Evolutionary conservation across 2,329 filamentous ascomycete genomes (phyloP).

Genomic region (Pseudofabraea citricarpa): DNA sequence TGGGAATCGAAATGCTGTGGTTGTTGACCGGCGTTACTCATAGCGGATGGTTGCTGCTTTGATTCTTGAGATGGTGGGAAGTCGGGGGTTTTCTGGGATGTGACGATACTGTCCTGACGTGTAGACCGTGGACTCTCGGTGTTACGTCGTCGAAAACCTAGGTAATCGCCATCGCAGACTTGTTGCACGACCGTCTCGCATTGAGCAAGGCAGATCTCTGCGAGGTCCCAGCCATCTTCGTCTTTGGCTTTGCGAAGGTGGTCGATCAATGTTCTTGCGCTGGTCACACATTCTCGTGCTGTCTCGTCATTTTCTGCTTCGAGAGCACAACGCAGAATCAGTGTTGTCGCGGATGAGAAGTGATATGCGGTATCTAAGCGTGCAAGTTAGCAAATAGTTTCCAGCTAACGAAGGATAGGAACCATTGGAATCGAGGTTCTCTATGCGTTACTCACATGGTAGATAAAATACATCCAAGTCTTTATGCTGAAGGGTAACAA

Average conservation of each 20-base stretch:
- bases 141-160: constrained; percentile 3
- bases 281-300: constrained; percentile 2
- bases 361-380: constrained; percentile 1
- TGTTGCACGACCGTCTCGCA: constrained; percentile 25
- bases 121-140: not conserved
- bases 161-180: constrained; percentile 4
- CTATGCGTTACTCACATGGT: constrained; percentile 14
- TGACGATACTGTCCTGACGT: not conserved
- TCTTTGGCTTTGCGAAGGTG: constrained; percentile 14
- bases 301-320: constrained; percentile 3
- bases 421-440: not conserved
- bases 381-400: not conserved
- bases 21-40: not conserved
- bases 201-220: constrained; percentile 15
- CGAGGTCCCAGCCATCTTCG: constrained; percentile 11
- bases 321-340: constrained; percentile 2
- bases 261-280: constrained; percentile 1
- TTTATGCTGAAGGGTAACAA: constrained; percentile 9
- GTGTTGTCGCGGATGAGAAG: constrained; percentile 3
- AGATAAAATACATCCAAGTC: constrained; percentile 21
- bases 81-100: not conserved
- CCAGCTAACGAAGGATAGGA: too few species aligned
- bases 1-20: not conserved
- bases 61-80: not conserved
- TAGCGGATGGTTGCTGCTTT: not conserved